Conservation (phyloP, 768 basidiomycete genomes). For the Lactifluus pinguis region DNA sequence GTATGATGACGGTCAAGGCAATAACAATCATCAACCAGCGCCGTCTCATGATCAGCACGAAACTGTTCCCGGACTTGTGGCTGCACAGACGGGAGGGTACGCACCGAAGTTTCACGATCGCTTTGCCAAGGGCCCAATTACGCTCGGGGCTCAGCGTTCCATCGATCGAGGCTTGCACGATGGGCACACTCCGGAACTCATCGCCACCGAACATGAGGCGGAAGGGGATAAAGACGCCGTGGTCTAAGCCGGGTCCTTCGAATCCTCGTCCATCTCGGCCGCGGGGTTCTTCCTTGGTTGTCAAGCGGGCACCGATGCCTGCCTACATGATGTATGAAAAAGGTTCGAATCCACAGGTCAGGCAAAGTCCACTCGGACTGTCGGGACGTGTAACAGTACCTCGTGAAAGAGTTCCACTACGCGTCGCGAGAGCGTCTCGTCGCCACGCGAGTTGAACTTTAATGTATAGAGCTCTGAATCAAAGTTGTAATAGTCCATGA, state of each 20-base stretch:
- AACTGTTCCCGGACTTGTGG: background rate
- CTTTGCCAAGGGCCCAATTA: conserved; percentile 60
- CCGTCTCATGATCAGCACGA: no score
- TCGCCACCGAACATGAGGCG: conserved; percentile 69
- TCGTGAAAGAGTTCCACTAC: conserved; percentile 53
- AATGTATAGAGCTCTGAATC: conserved; percentile 46
- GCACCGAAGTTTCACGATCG: conserved; percentile 49
- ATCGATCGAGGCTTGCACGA: conserved; percentile 66
- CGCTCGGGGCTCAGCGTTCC: conserved; percentile 45
- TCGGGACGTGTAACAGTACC: conserved; percentile 24
- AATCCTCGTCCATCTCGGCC: conserved; percentile 62
- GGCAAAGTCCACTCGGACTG: no score
- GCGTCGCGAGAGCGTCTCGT: conserved; percentile 44
- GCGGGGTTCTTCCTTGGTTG: conserved; percentile 41
- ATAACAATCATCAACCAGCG: no score
- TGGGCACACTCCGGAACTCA: conserved; percentile 49
- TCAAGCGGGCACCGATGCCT: conserved; percentile 44
- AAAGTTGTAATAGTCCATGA: conserved; percentile 73
- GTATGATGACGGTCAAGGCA: no score
- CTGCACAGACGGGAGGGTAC: conserved; percentile 14
- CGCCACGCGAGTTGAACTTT: conserved; percentile 61
- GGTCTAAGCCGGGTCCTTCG: conserved; percentile 58
- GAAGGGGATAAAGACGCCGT: conserved; percentile 78
- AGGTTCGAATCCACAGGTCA: no score
- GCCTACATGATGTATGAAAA: conserved; percentile 29